A percentile compares a stretch with the other conserved stretches of the same genome.
phyloP scores from a whole-genome alignment of 805 yeast species.

The Cyberlindnera lachancei region DNA sequence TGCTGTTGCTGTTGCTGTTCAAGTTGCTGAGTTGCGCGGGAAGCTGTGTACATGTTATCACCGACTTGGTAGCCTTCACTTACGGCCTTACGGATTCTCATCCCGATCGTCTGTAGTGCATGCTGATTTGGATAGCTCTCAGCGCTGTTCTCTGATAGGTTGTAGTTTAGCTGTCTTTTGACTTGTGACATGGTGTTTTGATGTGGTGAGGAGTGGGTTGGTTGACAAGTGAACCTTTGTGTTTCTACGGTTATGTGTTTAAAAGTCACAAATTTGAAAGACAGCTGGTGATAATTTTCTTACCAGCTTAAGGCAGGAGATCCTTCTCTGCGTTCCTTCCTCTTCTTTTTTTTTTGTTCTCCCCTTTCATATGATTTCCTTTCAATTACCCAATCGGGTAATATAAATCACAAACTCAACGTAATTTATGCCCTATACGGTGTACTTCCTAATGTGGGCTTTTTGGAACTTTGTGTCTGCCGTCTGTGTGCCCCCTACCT shows the following conservation, averaged over 20 bases:
- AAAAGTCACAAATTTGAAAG: no score
- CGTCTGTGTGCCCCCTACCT: no score
- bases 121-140: slow-evolving; percentile 28
- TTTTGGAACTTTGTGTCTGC: no score
- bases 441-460: no score
- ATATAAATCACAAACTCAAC: no score
- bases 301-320: background rate
- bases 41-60: slow-evolving; percentile 9
- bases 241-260: background rate
- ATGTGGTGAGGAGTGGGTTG: no score
- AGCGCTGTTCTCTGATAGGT: slow-evolving; percentile 18
- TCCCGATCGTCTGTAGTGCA: slow-evolving; percentile 50
- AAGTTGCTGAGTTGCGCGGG: slow-evolving; percentile 6
- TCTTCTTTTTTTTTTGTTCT: no score
- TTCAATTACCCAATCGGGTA: no score
- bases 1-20: slow-evolving; percentile 16
- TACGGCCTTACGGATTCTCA: slow-evolving; percentile 64
- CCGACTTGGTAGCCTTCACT: slow-evolving; percentile 46
- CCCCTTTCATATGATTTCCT: no score
- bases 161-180: slow-evolving; percentile 28
- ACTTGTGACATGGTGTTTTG: slow-evolving; percentile 25
- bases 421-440: no score
- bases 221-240: no score
- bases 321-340: no score
- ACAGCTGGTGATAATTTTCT: background rate